phyloP scores from a whole-genome alignment of 139 green algal species.

The Chlamydomonas asymmetrica region DNA sequence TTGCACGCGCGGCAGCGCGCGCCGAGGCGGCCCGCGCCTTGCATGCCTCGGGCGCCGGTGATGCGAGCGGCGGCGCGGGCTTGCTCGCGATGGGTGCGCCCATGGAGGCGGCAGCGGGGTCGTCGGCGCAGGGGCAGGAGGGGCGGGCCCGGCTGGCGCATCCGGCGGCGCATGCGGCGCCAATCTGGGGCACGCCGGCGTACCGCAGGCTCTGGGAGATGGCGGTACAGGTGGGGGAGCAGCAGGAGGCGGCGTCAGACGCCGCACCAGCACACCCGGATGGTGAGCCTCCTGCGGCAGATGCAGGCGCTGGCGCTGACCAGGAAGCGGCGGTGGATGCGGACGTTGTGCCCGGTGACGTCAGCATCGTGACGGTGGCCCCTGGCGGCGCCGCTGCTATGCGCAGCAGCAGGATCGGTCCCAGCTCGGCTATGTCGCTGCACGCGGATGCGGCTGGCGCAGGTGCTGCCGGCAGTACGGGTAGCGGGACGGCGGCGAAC shows the following conservation, averaged over 20 bases:
- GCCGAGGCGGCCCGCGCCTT: constrained; percentile 21
- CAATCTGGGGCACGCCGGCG: constrained; percentile 55
- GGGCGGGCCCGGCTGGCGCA: background rate
- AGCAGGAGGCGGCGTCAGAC: constrained; percentile 32
- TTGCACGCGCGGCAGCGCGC: constrained; percentile 23
- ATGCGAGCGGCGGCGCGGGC: background rate
- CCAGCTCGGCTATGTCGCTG: background rate
- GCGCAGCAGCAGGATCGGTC: background rate
- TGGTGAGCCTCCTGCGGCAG: background rate
- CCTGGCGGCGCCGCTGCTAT: background rate
- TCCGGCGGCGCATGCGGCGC: constrained; percentile 1
- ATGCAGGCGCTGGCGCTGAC: constrained; percentile 1
- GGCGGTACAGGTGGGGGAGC: constrained; percentile 53
- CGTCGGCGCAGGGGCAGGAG: background rate
- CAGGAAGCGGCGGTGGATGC: background rate
- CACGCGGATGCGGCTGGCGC: background rate
- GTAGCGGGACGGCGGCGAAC: background rate
- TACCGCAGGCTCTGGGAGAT: constrained; percentile 60
- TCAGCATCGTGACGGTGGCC: background rate
- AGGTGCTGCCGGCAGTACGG: background rate
- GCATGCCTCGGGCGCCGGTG: background rate
- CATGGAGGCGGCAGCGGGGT: background rate
- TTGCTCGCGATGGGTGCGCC: no score
- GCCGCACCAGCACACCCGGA: constrained; percentile 2
- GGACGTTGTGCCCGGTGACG: background rate